phyloP scores from a whole-genome alignment of 129 eudicot species.

The Arctium minus region DNA sequence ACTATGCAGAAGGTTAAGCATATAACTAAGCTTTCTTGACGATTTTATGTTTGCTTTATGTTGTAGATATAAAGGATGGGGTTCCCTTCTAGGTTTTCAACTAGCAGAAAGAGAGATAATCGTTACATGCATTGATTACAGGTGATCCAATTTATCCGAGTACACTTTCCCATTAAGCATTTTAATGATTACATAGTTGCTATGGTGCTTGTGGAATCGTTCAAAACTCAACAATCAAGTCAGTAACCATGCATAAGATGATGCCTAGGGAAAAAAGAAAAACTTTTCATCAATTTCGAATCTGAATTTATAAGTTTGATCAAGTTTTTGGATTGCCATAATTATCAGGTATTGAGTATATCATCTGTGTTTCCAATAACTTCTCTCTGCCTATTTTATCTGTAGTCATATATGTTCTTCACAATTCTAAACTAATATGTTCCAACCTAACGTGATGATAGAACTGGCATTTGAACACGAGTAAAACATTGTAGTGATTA shows the following conservation, averaged over 20 bases:
- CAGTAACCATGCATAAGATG: background rate
- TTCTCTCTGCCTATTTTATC: background rate
- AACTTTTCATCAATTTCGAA: background rate
- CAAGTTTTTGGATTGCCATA: background rate
- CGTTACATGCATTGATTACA: slow-evolving; percentile 88
- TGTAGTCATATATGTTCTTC: background rate
- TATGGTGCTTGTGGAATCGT: background rate
- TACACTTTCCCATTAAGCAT: background rate
- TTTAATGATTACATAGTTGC: background rate
- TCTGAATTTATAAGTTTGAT: background rate
- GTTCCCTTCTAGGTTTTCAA: slow-evolving; percentile 84
- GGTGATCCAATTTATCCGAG: slow-evolving; percentile 40
- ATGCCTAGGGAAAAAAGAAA: background rate
- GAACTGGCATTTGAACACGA: background rate
- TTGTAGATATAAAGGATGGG: slow-evolving; percentile 97
- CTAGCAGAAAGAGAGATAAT: slow-evolving; percentile 89
- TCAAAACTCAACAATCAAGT: background rate
- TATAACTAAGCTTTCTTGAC: slow-evolving; percentile 10
- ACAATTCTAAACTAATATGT: background rate
- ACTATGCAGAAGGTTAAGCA: background rate
- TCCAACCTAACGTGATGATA: background rate
- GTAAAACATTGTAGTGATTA: background rate
- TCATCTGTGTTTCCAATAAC: background rate
- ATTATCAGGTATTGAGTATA: background rate
- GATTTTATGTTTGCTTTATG: background rate